These are phyloP conservation scores for Geoglossum cookeanum DNA, from an alignment of 2,329 filamentous ascomycete species.

Conservation along the genomic window DNA sequence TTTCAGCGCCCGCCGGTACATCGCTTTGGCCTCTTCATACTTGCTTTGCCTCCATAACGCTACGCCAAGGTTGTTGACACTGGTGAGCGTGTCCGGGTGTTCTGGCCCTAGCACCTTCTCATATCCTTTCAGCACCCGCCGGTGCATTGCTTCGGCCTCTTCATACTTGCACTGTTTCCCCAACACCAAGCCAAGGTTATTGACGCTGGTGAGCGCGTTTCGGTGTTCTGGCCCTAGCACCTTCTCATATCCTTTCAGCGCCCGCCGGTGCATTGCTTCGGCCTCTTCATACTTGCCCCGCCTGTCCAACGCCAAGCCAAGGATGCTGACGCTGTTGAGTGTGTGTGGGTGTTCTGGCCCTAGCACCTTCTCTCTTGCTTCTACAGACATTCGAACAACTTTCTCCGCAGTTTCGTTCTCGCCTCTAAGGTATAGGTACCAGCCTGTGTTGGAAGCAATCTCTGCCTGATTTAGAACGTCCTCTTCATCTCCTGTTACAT, in stretches of 20 bases:
- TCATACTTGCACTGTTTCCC: not conserved
- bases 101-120: not conserved
- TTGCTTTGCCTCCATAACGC: not conserved
- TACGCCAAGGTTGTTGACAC: not conserved
- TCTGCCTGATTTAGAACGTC: not conserved
- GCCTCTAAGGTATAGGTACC: not conserved
- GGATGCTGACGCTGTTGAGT: not conserved
- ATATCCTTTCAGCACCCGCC: not conserved
- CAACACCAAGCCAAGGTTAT: too few species aligned
- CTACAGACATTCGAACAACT: not conserved
- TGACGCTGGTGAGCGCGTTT: too few species aligned
- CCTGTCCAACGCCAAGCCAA: too few species aligned
- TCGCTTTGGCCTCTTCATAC: not conserved
- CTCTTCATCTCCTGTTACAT: not conserved
- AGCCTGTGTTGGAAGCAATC: not conserved
- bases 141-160: not conserved
- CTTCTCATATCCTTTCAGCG: too few species aligned
- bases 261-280: too few species aligned
- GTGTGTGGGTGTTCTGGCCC: not conserved
- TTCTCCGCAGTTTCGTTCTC: slow-evolving; percentile 3
- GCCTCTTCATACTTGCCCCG: too few species aligned
- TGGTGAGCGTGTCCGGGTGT: not conserved
- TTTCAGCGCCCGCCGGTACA: not conserved
- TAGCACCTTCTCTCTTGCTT: slow-evolving; percentile 3
- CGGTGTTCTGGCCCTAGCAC: too few species aligned